Base-by-base conservation (phyloP, 2,329 filamentous ascomycete genomes). In the Penicillium sp. region DNA sequence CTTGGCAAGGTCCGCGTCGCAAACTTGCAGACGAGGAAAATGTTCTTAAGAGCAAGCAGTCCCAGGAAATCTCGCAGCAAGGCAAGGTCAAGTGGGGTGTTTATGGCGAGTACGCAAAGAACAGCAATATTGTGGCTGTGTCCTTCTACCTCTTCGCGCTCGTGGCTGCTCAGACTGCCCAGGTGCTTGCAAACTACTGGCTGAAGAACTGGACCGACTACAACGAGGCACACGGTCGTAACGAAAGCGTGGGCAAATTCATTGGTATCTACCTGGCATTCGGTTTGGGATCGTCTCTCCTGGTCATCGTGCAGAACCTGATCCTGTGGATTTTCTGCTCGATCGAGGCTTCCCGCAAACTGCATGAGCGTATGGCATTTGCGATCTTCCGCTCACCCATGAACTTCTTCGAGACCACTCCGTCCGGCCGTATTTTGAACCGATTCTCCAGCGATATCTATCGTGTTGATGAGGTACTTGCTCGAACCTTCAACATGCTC, bases 241-340 rank as follows among this genome's bases (percentile, higher is more conserved):
- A 98, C 72, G 83, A 86, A 9, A 71, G 93, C 39, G 85, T 96
- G 59, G 93, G 89, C 67, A 96, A 91, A 76, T 99, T 92, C 72
- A 90, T 99, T 71, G 92, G 94, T 58, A 87, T 99, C 64, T 99
- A 99, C 79, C 95, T 99, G 77, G 92, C 90, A 16, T 91, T 99
- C 76, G 96, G 95, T 50, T 85, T 99, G 53, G 94, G 94, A 35
- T 89, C 91, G 27, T 89, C 95, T 41, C 83, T 86, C 44, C 82
- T 99, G 63, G 94, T 96, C 3, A 92, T 98, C 43, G 72, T 96
- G 33, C 95, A 98, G 77, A 98, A 94, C 6, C 80, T 99, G 67
- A 92, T 99, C 64, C 82, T 99, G 31, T 99, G 95, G 95, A 98
- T 99, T 66, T 98, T 99, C 80, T 99, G 96, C 79, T 98, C 95